Evolutionary conservation across 129 eudicot genomes (phyloP), one percentile per base, ranked within the genome.

Genomic region (Escallonia rubra): DNA sequence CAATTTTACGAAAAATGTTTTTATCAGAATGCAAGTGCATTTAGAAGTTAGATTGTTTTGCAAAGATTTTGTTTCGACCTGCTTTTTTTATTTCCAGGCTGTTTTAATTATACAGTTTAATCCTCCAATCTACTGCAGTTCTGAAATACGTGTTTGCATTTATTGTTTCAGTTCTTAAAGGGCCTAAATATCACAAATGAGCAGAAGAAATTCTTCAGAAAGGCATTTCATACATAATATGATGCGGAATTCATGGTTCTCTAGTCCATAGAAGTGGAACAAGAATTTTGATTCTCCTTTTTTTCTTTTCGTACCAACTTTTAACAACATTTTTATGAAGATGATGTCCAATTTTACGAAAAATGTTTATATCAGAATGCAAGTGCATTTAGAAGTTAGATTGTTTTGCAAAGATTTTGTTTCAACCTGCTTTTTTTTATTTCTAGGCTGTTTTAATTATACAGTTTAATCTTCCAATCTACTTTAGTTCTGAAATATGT

Each of bases 151-250:
- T 54, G 59, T 54, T 11, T 61, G 62, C 8, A 61, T 8, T 16
- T 44, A 58, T 14, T 68, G 64, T 81, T 74, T 53, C 88, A 93
- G 98, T 79, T 89, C 59, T 85, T 82, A 62, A 89, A 89, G 88
- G 91, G 85, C 63, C 98, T 93, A 13, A 86, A 78, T 75, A 79
- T 93, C 45, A 82, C 98, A 7, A 70, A 69, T 14, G 98, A 93
- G 57, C 98, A 93, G 66, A 89, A 86, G 75, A 93, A 86, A 67
- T 76, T 69, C 47, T 89, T 93, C 73, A 87, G 81, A 68, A 93
- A 89, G 92, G 87, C 95, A 42, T 84, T 86, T 71, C 83, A 84
- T 75, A 67, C 77, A 13, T 93, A 82, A 76, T 81, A 93, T 72
- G 96, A 93, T 62, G 89, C 96, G n/a, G 87, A n/a, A n/a, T n/a